Conservation (phyloP, 352 stramenopile species). For the Thraustochytrium striatum region DNA sequence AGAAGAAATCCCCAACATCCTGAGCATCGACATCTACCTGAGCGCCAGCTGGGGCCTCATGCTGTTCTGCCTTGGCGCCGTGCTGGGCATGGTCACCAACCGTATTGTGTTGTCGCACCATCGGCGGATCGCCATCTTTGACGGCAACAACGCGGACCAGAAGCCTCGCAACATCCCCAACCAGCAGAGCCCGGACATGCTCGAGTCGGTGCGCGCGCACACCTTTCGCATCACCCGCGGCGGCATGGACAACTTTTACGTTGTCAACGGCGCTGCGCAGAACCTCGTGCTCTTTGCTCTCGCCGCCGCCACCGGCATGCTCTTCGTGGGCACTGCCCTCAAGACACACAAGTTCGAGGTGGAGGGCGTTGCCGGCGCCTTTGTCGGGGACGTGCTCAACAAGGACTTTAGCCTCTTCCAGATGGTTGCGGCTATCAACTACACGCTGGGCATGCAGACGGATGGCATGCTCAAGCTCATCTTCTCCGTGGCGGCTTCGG, state of each 20-base stretch:
- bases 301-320: neutral
- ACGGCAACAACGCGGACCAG: neutral
- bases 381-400: neutral
- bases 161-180: neutral
- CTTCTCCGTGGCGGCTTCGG: neutral
- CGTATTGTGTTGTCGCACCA: neutral
- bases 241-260: neutral
- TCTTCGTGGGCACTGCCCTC: neutral
- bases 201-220: neutral
- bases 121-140: neutral
- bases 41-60: neutral
- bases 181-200: neutral
- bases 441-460: neutral
- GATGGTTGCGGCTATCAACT: neutral
- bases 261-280: neutral
- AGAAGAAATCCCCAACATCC: neutral
- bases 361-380: neutral
- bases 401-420: neutral
- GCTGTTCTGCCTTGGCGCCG: neutral
- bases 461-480: neutral
- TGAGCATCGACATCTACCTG: neutral
- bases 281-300: neutral
- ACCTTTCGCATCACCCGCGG: neutral
- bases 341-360: neutral
- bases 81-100: neutral